These are phyloP conservation scores for Apium graveolens DNA, from an alignment of 129 eudicot genomes.

Conservation along the genomic window DNA sequence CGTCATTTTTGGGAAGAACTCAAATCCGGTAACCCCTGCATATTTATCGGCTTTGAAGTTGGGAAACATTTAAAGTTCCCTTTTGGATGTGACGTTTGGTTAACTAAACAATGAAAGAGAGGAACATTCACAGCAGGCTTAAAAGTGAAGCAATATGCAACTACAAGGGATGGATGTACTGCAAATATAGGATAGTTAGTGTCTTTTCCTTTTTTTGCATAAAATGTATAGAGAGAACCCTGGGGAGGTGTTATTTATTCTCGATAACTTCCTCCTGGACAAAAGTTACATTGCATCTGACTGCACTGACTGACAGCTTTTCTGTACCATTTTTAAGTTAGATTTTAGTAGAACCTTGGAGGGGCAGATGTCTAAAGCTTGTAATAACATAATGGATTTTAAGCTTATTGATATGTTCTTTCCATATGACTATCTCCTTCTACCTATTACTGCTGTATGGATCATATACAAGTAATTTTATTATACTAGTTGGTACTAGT, in stretches of 20 bases:
- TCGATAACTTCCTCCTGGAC: slow-evolving; percentile 20
- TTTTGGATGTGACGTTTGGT: slow-evolving; percentile 1
- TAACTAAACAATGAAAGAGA: neutral
- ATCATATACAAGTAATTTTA: too few species aligned
- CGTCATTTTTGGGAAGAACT: slow-evolving; percentile 79
- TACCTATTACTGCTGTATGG: neutral
- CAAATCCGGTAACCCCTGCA: slow-evolving; percentile 51
- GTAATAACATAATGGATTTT: neutral
- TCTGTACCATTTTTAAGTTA: neutral
- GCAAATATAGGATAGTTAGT: slow-evolving; percentile 1
- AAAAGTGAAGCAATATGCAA: neutral
- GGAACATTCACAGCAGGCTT: neutral
- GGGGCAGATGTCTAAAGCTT: neutral
- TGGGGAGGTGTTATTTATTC: slow-evolving; percentile 23
- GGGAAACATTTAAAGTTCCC: neutral
- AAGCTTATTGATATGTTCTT: neutral
- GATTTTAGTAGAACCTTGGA: neutral
- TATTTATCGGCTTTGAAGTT: neutral
- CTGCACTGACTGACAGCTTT: neutral
- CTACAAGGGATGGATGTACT: neutral
- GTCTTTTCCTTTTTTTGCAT: slow-evolving; percentile 5
- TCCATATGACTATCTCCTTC: slow-evolving; percentile 12
- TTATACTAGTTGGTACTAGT: too few species aligned
- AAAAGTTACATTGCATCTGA: slow-evolving; percentile 5
- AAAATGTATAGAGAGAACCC: slow-evolving; percentile 7